Base-by-base conservation (phyloP, 2,329 filamentous ascomycete genomes). In the Aureobasidium vineae region DNA sequence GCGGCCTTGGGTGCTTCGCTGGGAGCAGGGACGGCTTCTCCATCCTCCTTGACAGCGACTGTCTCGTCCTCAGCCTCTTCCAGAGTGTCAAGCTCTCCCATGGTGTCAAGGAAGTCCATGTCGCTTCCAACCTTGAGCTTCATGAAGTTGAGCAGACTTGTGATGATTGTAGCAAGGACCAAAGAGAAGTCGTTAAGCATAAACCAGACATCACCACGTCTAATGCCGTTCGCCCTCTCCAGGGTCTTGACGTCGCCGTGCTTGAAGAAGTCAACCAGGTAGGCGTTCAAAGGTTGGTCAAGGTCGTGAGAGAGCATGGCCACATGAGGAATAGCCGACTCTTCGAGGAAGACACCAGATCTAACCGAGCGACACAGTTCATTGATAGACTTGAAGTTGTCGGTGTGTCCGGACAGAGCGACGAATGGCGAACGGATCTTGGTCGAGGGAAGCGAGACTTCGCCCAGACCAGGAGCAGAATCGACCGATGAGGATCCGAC, bases 221-320 rank as follows among this genome's bases (percentile, higher is more conserved):
- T 85, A 72, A 94, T 87, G 2, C 83, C 81, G 73, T 94, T 93
- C 36, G 86, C 88, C 0, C 75, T 77, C 15, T 85, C 83, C 2
- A 93, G 77, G 0, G 86, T 83, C 1, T 80, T 73, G 26, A 87
- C 74, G 72, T 88, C 85, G 3, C 89, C 90, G 71, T 93, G 87
- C 75, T 86, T 90, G 81, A 86, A 92, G 76, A 92, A 94, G 75
- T 93, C 89, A 68, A 88, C 86, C 0, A 93, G 77, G 72, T 90
- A 90, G 0, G 87, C 86, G 70, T 91, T 91, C 68, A 87, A 80
- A 0, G 83, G 84, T 15, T 81, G 79, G 2, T 78, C 73, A 5
- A 77, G 74, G 63, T 88, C 84, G 31, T 86, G 78, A 0, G 85
- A 84, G 70, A 84, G 84, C 13, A 91, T 77, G 5, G 82, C 81